These are phyloP conservation scores for Lablab purpureus DNA, from an alignment of 306 rosid genomes.

Conservation along the genomic window DNA sequence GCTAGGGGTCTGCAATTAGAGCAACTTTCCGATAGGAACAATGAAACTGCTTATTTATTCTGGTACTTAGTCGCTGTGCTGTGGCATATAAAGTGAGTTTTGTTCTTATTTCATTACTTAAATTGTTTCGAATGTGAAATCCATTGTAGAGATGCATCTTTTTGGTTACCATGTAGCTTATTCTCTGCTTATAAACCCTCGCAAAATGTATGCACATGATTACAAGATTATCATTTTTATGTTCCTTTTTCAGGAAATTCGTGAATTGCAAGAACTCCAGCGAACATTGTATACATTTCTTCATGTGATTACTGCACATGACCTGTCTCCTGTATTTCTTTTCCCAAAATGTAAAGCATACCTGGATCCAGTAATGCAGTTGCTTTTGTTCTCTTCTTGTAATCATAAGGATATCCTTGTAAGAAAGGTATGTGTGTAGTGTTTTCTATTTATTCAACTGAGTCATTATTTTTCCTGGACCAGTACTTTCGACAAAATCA, in stretches of 20 bases:
- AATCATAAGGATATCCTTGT: slow-evolving; percentile 87
- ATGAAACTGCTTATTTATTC: neutral
- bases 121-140: slow-evolving; percentile 37
- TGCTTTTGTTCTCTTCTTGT: slow-evolving; percentile 81
- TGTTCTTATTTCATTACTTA: slow-evolving; percentile 26
- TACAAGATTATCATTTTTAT: slow-evolving; percentile 5
- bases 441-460: slow-evolving; percentile 41
- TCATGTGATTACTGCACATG: slow-evolving; percentile 83
- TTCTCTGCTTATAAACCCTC: slow-evolving; percentile 21
- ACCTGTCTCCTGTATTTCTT: slow-evolving; percentile 80
- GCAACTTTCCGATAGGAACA: neutral
- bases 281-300: slow-evolving; percentile 85
- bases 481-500: slow-evolving; percentile 26
- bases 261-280: slow-evolving; percentile 97
- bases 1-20: neutral
- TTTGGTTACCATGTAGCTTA: slow-evolving; percentile 18
- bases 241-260: slow-evolving; percentile 69
- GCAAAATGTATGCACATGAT: slow-evolving; percentile 13
- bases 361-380: slow-evolving; percentile 84
- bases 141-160: slow-evolving; percentile 6
- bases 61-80: slow-evolving; percentile 21
- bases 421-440: slow-evolving; percentile 73
- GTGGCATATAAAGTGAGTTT: slow-evolving; percentile 4
- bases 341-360: slow-evolving; percentile 81
- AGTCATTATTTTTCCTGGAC: slow-evolving; percentile 18